Evolutionary conservation across 1,284 basidiomycete genomes (phyloP).

Genomic region (Thelephora terrestris): DNA sequence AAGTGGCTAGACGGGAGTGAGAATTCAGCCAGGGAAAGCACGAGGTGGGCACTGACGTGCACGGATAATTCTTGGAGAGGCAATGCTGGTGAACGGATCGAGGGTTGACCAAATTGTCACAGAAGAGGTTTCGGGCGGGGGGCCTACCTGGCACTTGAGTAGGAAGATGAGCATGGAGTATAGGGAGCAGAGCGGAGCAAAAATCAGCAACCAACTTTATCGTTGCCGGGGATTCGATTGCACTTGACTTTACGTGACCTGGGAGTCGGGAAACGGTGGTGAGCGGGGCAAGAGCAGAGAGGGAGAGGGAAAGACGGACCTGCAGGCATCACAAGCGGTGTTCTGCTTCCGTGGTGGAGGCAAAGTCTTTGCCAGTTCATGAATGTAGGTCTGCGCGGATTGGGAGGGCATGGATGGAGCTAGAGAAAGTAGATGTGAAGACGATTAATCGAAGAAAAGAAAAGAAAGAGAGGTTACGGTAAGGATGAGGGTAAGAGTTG

Average conservation of each 20-base stretch:
- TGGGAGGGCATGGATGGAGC: constrained; percentile 36
- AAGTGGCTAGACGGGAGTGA: constrained; percentile 40
- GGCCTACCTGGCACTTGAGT: constrained; percentile 42
- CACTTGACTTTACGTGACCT: constrained; percentile 80
- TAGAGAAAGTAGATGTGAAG: background rate
- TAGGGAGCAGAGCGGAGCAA: background rate
- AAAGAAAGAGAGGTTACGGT: constrained; percentile 3
- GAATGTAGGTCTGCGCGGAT: constrained; percentile 64
- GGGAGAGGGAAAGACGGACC: constrained; percentile 28
- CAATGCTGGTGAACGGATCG: constrained; percentile 46
- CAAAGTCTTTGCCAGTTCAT: constrained; percentile 63
- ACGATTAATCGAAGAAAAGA: constrained; percentile 1
- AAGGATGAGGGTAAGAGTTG: too few species aligned
- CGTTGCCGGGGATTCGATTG: constrained; percentile 63
- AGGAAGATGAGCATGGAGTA: background rate
- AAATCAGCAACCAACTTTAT: constrained; percentile 46
- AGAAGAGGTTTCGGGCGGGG: background rate
- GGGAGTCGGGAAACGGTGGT: constrained; percentile 13
- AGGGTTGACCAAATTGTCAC: background rate
- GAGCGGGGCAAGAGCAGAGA: constrained; percentile 1
- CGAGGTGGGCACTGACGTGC: constrained; percentile 50
- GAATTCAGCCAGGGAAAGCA: constrained; percentile 7
- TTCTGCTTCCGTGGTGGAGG: constrained; percentile 80
- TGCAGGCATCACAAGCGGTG: constrained; percentile 84
- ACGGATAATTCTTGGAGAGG: constrained; percentile 69